Evolutionary conservation across 2,329 filamentous ascomycete genomes (phyloP).

Genomic region (Diaporthe capsici): DNA sequence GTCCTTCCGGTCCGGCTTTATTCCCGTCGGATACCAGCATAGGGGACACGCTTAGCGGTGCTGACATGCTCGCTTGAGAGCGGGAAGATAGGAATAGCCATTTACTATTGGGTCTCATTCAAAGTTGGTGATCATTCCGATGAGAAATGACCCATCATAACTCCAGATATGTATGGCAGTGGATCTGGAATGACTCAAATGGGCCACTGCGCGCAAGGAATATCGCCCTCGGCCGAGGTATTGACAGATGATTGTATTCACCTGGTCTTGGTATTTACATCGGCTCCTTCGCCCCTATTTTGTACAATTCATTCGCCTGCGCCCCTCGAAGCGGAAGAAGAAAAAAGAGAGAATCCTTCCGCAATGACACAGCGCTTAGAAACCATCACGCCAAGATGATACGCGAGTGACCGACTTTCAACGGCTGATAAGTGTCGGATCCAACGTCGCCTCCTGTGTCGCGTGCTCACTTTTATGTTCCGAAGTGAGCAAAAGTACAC

Average conservation of each 20-base stretch:
- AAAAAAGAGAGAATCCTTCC: not conserved
- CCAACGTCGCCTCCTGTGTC: not conserved
- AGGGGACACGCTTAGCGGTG: not conserved
- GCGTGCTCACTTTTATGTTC: not conserved
- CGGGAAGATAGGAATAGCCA: not conserved
- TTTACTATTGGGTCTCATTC: not conserved
- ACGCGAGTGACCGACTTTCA: not conserved
- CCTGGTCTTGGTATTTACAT: not conserved
- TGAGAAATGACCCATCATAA: not conserved
- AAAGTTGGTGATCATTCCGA: not conserved
- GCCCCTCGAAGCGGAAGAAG: too few relatives aligned
- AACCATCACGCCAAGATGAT: too few relatives aligned
- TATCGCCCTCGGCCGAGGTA: not conserved
- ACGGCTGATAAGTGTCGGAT: not conserved
- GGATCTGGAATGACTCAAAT: slow-evolving; percentile 14
- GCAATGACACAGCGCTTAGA: not conserved
- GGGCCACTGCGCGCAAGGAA: not conserved
- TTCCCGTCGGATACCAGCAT: not conserved
- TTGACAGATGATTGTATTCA: not conserved
- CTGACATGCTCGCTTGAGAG: not conserved
- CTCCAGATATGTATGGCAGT: not conserved
- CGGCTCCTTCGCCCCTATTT: not conserved
- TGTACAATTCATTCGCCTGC: not conserved
- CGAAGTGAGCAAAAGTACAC: not conserved
- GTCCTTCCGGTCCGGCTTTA: not conserved